Base-by-base conservation (phyloP, 306 rosid genomes). In the Hippophae rhamnoides region DNA sequence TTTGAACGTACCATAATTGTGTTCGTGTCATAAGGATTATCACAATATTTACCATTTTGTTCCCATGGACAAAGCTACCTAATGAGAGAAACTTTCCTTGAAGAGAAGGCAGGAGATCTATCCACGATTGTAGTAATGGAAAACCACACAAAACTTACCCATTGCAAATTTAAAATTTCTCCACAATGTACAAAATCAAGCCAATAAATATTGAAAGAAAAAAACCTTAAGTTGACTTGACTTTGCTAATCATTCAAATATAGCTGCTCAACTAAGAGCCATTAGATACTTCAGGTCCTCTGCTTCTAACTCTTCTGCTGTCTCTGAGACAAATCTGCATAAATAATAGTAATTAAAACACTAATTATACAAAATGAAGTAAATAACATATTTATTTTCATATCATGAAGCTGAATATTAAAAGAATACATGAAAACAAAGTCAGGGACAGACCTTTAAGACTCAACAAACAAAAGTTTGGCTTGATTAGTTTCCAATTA, bases 371-470 rank as follows among this genome's bases (percentile, higher is more conserved):
- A 54, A 46, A 48, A 63, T 61, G 64, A 66, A 69, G 56, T 47
- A 60, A 45, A 55, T 2, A 42, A 55, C 38, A 31, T 31, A 61
- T 75, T 61, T 27, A 13, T 40, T 46, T 58, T 41, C 18, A 58
- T 60, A 62, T 43, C 13, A 25, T 64, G 72, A 61, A 75, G 61
- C 7, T 42, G 75, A 43, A 67, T 48, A 73, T 74, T 70, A 70
- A 70, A 72, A 73, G 76, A 63, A 78, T 74, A 64, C 69, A 77
- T 50, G 66, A 65, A 67, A 47, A 71, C 27, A 65, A 50, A 18
- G 13, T 70, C 72, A 74, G 78, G 77, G 45, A 87, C 83, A 60
- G 81, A 88, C 89, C 95, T 92, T 85, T 49, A 83, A 81, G 94
- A 62, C 70, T 74, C 78, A 40, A 74, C 38, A 31, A 75, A 65